Percentiles rank a stretch among this genome's conserved stretches.
Evolutionary conservation across 768 basidiomycete genomes (phyloP).

Genomic region (Macrolepiota albuminosa): DNA sequence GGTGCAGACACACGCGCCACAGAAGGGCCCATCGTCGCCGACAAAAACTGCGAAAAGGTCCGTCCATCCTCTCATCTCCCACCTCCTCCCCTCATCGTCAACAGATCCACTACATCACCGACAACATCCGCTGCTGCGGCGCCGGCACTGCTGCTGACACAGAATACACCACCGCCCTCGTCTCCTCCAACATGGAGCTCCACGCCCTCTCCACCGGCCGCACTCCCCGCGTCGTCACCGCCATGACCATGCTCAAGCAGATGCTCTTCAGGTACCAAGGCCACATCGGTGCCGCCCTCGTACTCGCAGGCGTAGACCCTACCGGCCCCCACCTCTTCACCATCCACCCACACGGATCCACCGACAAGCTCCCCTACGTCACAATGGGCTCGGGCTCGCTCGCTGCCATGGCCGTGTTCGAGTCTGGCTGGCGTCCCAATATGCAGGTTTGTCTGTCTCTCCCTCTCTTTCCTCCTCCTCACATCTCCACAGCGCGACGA

Average conservation of each 20-base stretch:
- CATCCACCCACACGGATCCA: conserved; percentile 93
- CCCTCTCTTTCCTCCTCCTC: neutral
- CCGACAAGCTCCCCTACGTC: conserved; percentile 97
- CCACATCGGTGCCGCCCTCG: conserved; percentile 90
- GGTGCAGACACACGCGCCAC: conserved; percentile 98
- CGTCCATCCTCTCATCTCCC: neutral
- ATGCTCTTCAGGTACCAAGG: conserved; percentile 92
- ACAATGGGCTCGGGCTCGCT: conserved; percentile 97
- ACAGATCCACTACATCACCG: conserved; percentile 96
- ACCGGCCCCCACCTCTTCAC: conserved; percentile 96
- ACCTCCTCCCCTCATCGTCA: neutral
- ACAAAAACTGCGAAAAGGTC: conserved; percentile 99
- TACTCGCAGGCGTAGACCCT: conserved; percentile 93
- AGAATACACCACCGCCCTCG: conserved; percentile 90
- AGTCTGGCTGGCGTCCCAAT: conserved; percentile 75
- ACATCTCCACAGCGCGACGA: conserved; percentile 55
- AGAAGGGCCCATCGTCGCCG: conserved; percentile 89
- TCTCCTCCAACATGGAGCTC: conserved; percentile 93
- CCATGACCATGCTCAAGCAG: conserved; percentile 99
- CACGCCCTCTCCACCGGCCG: conserved; percentile 88
- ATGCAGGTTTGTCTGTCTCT: conserved; percentile 57
- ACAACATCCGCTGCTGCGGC: conserved; percentile 95
- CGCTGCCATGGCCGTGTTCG: conserved; percentile 98
- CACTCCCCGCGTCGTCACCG: conserved; percentile 91
- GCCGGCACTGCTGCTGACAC: conserved; percentile 99